phyloP scores from a whole-genome alignment of 179 eudicot genomes.

The Patellifolia procumbens region DNA sequence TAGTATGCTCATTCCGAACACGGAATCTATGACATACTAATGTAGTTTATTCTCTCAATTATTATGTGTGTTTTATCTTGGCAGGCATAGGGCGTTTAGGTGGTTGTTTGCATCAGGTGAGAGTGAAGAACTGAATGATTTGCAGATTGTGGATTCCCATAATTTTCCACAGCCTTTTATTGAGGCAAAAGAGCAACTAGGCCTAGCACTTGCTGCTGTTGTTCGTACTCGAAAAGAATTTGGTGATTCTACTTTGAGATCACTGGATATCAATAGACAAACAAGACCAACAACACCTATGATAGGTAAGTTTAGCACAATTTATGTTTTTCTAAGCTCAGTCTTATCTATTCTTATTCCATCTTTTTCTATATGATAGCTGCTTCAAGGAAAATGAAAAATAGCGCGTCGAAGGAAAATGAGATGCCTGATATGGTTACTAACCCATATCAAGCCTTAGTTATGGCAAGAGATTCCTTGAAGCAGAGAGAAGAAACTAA shows the following conservation, averaged over 20 bases:
- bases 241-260: slow-evolving; percentile 49
- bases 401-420: slow-evolving; percentile 56
- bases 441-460: slow-evolving; percentile 84
- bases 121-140: slow-evolving; percentile 71
- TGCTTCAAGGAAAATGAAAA: slow-evolving; percentile 59
- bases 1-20: neutral
- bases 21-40: neutral
- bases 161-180: slow-evolving; percentile 71
- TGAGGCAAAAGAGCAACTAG: slow-evolving; percentile 58
- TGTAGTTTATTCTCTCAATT: neutral
- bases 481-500: slow-evolving; percentile 70
- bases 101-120: slow-evolving; percentile 72
- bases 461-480: slow-evolving; percentile 80
- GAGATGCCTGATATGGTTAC: slow-evolving; percentile 52
- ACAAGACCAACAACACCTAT: slow-evolving; percentile 63
- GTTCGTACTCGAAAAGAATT: slow-evolving; percentile 58
- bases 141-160: slow-evolving; percentile 78
- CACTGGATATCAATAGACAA: slow-evolving; percentile 58
- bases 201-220: slow-evolving; percentile 89
- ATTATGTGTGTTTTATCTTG: neutral
- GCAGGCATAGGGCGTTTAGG: slow-evolving; percentile 85
- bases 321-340: neutral
- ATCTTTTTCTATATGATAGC: slow-evolving; percentile 28
- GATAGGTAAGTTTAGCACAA: slow-evolving; percentile 42
- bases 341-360: neutral